Evolutionary conservation across 2,329 filamentous ascomycete species (phyloP).

Genomic region (Macroventuria anomochaeta): DNA sequence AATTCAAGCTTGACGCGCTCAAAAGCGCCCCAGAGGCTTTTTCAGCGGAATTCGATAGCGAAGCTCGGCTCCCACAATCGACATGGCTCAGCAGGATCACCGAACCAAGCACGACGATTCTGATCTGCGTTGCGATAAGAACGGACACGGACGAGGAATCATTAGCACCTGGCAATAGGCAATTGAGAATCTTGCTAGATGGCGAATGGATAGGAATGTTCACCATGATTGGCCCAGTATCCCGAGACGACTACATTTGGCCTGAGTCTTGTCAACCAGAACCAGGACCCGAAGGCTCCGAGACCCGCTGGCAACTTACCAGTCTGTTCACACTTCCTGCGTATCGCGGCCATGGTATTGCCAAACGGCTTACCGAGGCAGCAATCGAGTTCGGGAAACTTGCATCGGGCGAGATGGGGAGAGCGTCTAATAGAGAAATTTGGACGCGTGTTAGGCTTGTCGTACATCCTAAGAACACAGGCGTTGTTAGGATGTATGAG

Average conservation of each 20-base stretch:
- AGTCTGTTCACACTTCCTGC: conserved; percentile 8
- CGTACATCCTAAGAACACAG: conserved; percentile 10
- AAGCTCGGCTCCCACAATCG: conserved; percentile 5
- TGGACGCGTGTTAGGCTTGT: conserved; percentile 4
- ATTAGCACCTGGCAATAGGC: background rate
- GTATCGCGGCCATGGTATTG: conserved; percentile 3
- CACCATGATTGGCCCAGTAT: conserved; percentile 9
- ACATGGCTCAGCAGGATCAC: conserved; percentile 4
- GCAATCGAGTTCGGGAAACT: conserved; percentile 1
- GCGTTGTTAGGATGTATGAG: conserved; percentile 11
- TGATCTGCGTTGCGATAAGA: conserved; percentile 1
- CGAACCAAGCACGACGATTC: conserved; percentile 1
- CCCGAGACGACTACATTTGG: background rate
- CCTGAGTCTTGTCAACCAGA: conserved; percentile 5
- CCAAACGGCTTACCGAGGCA: conserved; percentile 4
- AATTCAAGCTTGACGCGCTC: no score
- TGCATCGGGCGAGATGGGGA: background rate
- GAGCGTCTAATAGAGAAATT: background rate
- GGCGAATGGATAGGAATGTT: conserved; percentile 14
- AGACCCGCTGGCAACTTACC: conserved; percentile 12
- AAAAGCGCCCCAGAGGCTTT: background rate
- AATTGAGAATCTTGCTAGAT: background rate
- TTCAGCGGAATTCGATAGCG: background rate
- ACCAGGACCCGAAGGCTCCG: background rate
- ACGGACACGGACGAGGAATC: background rate